These are phyloP conservation scores for Staphylotrichum tortipilum DNA, from an alignment of 495 filamentous ascomycete species.

Conservation along the genomic window DNA sequence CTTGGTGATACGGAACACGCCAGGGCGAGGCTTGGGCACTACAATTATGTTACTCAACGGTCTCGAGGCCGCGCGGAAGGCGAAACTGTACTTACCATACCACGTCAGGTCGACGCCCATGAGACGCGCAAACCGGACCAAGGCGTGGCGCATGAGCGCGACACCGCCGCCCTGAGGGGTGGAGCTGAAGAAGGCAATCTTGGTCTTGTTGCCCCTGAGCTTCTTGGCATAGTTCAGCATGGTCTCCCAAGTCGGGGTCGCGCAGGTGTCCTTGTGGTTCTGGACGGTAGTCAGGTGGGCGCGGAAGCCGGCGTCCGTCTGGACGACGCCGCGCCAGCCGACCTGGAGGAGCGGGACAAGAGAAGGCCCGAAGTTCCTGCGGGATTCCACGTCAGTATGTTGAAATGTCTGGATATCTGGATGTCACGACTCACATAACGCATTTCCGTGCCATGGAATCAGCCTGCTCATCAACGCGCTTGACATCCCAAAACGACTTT, in stretches of 20 bases:
- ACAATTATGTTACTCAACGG: slow-evolving; percentile 3
- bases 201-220: slow-evolving; percentile 57
- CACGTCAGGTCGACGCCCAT: slow-evolving; percentile 65
- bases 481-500: slow-evolving; percentile 42
- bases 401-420: neutral
- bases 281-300: slow-evolving; percentile 52
- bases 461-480: slow-evolving; percentile 70
- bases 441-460: slow-evolving; percentile 81
- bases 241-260: slow-evolving; percentile 55
- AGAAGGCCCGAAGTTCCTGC: slow-evolving; percentile 70
- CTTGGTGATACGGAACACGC: slow-evolving; percentile 82
- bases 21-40: slow-evolving; percentile 78
- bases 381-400: neutral
- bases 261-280: slow-evolving; percentile 57
- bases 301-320: slow-evolving; percentile 60
- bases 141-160: slow-evolving; percentile 79
- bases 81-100: slow-evolving; percentile 46
- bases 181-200: slow-evolving; percentile 76
- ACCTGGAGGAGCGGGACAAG: slow-evolving; percentile 66
- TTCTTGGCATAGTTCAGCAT: slow-evolving; percentile 58
- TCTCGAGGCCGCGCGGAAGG: neutral
- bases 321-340: slow-evolving; percentile 63
- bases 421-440: slow-evolving; percentile 42
- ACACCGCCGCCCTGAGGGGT: slow-evolving; percentile 86
- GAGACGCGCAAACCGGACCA: slow-evolving; percentile 62